These are phyloP conservation scores for carrot (Daucus carota) DNA, from an alignment of 129 eudicot species.

Conservation along the genomic window DNA sequence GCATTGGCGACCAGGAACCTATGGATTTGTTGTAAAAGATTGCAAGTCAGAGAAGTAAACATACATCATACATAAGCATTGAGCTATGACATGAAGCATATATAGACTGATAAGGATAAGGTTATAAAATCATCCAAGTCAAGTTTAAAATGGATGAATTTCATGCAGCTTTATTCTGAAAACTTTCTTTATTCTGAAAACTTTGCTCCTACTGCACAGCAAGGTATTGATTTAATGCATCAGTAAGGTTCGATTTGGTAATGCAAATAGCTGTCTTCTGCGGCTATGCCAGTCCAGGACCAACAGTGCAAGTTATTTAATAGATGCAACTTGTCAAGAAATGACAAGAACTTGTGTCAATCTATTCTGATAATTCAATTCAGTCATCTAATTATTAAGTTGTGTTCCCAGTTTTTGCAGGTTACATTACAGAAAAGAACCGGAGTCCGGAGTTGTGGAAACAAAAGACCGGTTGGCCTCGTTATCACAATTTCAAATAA, in stretches of 20 bases:
- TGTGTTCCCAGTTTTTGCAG: background rate
- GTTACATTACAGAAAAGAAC: background rate
- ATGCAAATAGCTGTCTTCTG: background rate
- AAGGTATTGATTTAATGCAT: background rate
- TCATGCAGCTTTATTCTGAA: constrained; percentile 8
- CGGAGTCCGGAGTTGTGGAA: too few species aligned
- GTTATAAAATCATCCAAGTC: background rate
- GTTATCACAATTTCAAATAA: too few species aligned
- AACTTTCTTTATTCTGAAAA: constrained; percentile 10
- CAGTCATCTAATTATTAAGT: background rate
- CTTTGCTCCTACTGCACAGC: constrained; percentile 1
- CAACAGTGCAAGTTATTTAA: background rate
- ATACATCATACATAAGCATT: background rate
- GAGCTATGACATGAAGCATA: background rate
- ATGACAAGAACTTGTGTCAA: background rate
- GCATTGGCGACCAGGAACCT: background rate
- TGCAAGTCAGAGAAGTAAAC: background rate
- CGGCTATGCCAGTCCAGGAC: background rate
- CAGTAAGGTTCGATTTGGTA: background rate
- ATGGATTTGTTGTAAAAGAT: background rate
- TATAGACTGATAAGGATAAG: background rate
- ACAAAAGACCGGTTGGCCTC: too few species aligned
- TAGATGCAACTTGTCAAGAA: background rate
- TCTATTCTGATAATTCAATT: background rate
- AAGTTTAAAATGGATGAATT: background rate